These are phyloP conservation scores for Podospora anserina DNA, from an alignment of 495 filamentous ascomycete species.

Conservation along the genomic window DNA sequence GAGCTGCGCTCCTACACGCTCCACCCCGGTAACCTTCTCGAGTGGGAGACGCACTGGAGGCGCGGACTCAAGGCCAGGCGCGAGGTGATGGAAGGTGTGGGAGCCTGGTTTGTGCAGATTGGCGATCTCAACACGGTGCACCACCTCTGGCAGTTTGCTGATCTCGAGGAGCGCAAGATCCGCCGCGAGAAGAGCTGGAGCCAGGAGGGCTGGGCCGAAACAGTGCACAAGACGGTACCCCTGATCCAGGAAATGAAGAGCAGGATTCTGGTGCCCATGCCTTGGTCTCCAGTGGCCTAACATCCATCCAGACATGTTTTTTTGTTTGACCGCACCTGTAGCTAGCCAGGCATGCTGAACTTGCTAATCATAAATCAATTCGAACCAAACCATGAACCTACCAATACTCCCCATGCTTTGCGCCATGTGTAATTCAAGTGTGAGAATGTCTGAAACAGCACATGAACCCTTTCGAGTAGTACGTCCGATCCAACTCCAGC, in stretches of 20 bases:
- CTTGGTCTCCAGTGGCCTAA: slow-evolving; percentile 88
- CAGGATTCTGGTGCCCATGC: slow-evolving; percentile 87
- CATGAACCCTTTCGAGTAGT: slow-evolving; percentile 26
- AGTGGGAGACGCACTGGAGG: slow-evolving; percentile 99
- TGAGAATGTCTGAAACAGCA: slow-evolving; percentile 27
- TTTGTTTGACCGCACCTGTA: neutral
- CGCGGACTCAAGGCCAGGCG: slow-evolving; percentile 81
- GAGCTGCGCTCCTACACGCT: slow-evolving; percentile 97
- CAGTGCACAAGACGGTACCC: slow-evolving; percentile 97
- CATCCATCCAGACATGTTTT: neutral
- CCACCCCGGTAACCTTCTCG: slow-evolving; percentile 88
- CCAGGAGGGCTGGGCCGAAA: slow-evolving; percentile 94
- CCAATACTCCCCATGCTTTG: neutral
- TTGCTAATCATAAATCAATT: neutral
- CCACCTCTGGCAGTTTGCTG: slow-evolving; percentile 97
- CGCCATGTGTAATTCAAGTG: neutral
- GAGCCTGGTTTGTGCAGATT: slow-evolving; percentile 98
- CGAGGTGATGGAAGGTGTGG: slow-evolving; percentile 98
- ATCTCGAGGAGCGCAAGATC: slow-evolving; percentile 89
- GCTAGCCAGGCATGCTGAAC: neutral
- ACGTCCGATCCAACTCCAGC: slow-evolving; percentile 28
- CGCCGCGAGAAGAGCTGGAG: slow-evolving; percentile 93
- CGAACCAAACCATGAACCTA: neutral
- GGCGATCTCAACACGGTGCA: slow-evolving; percentile 97
- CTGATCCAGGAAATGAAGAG: slow-evolving; percentile 96